These are phyloP conservation scores for Leccinum pachyderme DNA, from an alignment of 1,284 basidiomycete species.

Conservation along the genomic window DNA sequence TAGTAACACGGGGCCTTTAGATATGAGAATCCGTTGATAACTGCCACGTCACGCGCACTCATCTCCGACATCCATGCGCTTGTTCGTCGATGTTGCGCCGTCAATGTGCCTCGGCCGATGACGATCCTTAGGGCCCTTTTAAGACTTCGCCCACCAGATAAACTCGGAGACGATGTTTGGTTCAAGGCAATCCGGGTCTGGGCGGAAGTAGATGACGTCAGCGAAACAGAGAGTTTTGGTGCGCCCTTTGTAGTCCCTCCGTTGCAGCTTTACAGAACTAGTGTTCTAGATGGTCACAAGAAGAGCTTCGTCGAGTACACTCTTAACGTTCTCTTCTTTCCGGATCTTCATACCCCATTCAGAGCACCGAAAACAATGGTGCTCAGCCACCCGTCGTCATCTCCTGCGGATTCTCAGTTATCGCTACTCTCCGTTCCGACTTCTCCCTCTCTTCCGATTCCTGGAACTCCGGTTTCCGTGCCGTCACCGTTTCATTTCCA, in stretches of 20 bases:
- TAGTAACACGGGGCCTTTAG: constrained; percentile 29
- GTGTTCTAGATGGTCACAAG: constrained; percentile 59
- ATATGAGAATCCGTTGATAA: constrained; percentile 74
- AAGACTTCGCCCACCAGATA: constrained; percentile 41
- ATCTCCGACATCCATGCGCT: constrained; percentile 67
- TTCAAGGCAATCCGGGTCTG: constrained; percentile 64
- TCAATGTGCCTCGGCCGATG: constrained; percentile 64
- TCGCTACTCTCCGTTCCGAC: constrained; percentile 23
- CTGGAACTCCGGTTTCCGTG: constrained; percentile 51
- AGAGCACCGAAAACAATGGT: constrained; percentile 22
- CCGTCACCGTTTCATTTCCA: constrained; percentile 71
- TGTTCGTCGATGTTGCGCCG: constrained; percentile 50
- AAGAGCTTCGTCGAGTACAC: constrained; percentile 71
- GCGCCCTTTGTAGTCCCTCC: constrained; percentile 27
- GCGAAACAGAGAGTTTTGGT: constrained; percentile 76
- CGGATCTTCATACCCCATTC: constrained; percentile 39
- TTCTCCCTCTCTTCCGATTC: constrained; percentile 48
- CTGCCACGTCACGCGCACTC: constrained; percentile 65
- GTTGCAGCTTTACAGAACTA: neutral
- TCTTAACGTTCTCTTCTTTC: constrained; percentile 54
- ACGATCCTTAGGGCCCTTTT: constrained; percentile 58
- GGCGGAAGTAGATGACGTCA: constrained; percentile 71
- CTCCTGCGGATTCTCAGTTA: constrained; percentile 30
- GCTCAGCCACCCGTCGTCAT: constrained; percentile 37
- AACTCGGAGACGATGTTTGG: constrained; percentile 30